These are phyloP conservation scores for Teratosphaeriaceae sp. DNA, from an alignment of 2,329 filamentous ascomycete genomes.

Conservation along the genomic window DNA sequence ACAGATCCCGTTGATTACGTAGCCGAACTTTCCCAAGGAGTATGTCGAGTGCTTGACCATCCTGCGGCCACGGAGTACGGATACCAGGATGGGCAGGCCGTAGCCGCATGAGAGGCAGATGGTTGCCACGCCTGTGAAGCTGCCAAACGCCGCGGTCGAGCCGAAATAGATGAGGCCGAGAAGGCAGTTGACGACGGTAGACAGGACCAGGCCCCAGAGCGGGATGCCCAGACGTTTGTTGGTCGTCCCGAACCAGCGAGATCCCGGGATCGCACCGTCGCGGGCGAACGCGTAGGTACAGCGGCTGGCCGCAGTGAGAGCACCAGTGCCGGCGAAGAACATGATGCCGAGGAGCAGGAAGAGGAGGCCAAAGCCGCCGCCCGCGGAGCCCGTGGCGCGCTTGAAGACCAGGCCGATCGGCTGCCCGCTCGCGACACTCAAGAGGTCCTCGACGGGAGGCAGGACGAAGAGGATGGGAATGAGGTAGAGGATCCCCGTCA, in stretches of 20 bases:
- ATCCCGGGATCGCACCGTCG: conserved; percentile 55
- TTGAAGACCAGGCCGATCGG: conserved; percentile 73
- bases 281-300: conserved; percentile 69
- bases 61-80: conserved; percentile 58
- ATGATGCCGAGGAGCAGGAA: conserved; percentile 71
- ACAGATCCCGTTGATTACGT: conserved; percentile 59
- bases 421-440: conserved; percentile 62
- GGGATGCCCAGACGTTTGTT: conserved; percentile 62
- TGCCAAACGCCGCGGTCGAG: conserved; percentile 68
- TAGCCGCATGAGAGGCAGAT: conserved; percentile 73
- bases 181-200: conserved; percentile 61
- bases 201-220: conserved; percentile 61
- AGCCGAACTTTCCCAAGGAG: conserved; percentile 63
- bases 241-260: conserved; percentile 40
- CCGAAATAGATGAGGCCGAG: conserved; percentile 76
- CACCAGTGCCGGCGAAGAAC: conserved; percentile 69
- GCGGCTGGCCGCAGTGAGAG: conserved; percentile 64
- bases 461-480: conserved; percentile 72
- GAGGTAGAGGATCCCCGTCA: conserved; percentile 61
- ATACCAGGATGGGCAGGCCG: conserved; percentile 68
- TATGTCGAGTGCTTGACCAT: conserved; percentile 60
- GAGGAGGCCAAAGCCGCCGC: conserved; percentile 66
- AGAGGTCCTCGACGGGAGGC: conserved; percentile 58
- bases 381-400: conserved; percentile 62
- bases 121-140: conserved; percentile 72